Evolutionary conservation across 1,139 yeast genomes (phyloP), one percentile per base, ranked within the genome.

Genomic region (Magnusiomyces clavatus): DNA sequence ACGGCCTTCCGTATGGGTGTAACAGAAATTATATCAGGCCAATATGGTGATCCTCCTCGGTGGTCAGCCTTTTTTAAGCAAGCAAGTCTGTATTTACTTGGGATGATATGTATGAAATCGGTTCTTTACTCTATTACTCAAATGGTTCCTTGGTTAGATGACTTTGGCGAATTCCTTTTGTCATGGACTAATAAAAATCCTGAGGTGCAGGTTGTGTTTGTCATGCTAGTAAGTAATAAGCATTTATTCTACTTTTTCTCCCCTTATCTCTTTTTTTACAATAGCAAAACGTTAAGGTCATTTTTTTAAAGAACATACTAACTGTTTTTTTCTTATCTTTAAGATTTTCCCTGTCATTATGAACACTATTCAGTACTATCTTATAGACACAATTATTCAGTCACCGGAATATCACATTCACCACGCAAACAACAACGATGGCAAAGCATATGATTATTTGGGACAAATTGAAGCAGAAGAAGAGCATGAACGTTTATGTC

Each of bases 311-410:
- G 6, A 4, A 24, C 31, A 12, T 14, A 6, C 16, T 13, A 31
- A 13, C 95, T 39, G 81, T 85, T 58, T 69, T 88, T 47, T 96
- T 65, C 86, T 90, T 8, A 82, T 86, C 48, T 78, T 92, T 58
- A 96, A 92, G 46, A 85, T 90, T 82, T 70, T 71, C 49, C 56
- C 56, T 10, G 49, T 44, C 14, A 57, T 64, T 34, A 80, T 92
- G 84, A 90, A 92, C 67, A 82, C 94, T 56, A 74, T 92, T 59
- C 97, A 92, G 69, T 85, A 88, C 63, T 78, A 86, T 48, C 78
- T 92, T 58, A 82, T 92, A 45, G 98, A 92, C 65, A 86, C 86
- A 61, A 85, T 92, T 56, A 89, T 92, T 60, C 88, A 86, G 66
- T 69, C 81, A 46, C 80, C 80, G 1, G 71, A 71, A 37, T 64